Percentiles rank a stretch among this genome's conserved stretches.
Conservation (phyloP, 352 stramenopile species). For the Achlya hypogyna region DNA sequence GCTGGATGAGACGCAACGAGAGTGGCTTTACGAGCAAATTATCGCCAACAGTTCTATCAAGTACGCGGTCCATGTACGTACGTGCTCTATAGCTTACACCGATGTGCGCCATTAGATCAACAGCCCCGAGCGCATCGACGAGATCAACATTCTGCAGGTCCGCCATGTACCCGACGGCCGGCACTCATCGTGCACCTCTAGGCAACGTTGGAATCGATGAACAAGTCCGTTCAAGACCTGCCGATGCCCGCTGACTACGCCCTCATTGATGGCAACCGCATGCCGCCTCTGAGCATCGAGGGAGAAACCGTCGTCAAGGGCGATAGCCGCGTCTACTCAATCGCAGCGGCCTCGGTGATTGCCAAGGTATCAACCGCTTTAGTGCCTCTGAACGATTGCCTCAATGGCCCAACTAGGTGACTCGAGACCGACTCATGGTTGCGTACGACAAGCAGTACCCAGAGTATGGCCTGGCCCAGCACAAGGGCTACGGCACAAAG, state of each 20-base stretch:
- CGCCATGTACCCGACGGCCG: too few relatives aligned
- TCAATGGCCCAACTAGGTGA: too few relatives aligned
- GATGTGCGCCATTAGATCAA: constrained; percentile 26
- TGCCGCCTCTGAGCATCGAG: constrained; percentile 83
- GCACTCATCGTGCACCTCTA: neutral
- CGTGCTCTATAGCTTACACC: neutral
- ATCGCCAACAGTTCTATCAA: constrained; percentile 60
- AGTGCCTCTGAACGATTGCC: neutral
- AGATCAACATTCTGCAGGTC: constrained; percentile 98
- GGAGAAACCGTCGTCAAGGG: constrained; percentile 92
- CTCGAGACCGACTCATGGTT: constrained; percentile 95
- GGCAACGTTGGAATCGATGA: constrained; percentile 94
- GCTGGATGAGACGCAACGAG: constrained; percentile 90
- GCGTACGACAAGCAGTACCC: constrained; percentile 90
- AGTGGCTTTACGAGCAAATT: constrained; percentile 85
- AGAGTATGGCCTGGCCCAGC: constrained; percentile 88
- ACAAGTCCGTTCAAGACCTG: constrained; percentile 71
- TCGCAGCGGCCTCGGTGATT: constrained; percentile 96
- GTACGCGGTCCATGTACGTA: constrained; percentile 77
- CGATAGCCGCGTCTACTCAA: constrained; percentile 92
- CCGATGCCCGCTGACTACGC: constrained; percentile 58
- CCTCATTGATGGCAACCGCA: constrained; percentile 93
- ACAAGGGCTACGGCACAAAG: constrained; percentile 96
- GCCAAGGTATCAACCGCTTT: constrained; percentile 70
- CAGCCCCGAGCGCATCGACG: constrained; percentile 87